phyloP scores from a whole-genome alignment of 306 rosid species.

The Pueraria montana region DNA sequence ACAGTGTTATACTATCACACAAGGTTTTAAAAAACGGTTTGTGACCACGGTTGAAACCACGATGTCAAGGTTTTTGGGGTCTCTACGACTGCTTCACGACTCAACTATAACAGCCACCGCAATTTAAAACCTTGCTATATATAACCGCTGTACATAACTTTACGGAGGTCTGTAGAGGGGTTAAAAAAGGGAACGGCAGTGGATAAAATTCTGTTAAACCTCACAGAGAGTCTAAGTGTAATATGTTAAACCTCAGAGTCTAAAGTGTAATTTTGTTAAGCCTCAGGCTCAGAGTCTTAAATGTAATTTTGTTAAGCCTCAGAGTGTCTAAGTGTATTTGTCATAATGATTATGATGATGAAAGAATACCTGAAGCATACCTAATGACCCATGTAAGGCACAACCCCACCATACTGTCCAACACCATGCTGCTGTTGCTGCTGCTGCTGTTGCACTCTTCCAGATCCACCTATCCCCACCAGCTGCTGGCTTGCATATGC shows the following conservation, averaged over 20 bases:
- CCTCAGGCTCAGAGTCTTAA: no score
- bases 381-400: constrained; percentile 76
- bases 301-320: background rate
- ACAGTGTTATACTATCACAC: background rate
- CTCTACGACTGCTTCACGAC: background rate
- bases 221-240: no score
- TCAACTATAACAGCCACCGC: no score
- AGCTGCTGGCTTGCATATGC: constrained; percentile 67
- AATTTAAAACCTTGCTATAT: background rate
- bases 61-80: background rate
- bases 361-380: constrained; percentile 49
- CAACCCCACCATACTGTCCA: constrained; percentile 72
- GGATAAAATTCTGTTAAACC: no score
- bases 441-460: constrained; percentile 59
- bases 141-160: background rate
- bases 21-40: background rate
- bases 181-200: background rate
- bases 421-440: constrained; percentile 47
- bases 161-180: background rate
- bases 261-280: no score
- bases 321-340: background rate
- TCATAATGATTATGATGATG: background rate
- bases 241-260: no score
- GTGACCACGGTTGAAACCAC: background rate
- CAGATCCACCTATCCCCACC: constrained; percentile 70